Base-by-base conservation (phyloP, 1,139 yeast genomes). In the Diutina rugosa region DNA sequence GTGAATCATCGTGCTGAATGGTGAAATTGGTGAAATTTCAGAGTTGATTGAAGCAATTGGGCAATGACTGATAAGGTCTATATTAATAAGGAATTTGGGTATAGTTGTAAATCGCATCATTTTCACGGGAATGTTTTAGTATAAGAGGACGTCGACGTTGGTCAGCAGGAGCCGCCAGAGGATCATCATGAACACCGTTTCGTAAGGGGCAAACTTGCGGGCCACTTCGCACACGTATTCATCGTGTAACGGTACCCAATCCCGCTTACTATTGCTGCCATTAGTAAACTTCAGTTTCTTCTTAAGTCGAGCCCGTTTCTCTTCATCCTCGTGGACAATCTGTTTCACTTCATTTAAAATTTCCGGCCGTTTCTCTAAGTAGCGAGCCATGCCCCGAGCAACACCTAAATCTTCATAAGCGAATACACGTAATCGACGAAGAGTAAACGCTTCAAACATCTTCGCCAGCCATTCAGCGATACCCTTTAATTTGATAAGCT, bases 381-480 rank as follows among this genome's bases (percentile, higher is more conserved):
- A 90, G 46, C 76, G 69, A 0, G 90, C 79, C 59, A 85, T 80
- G 0, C 97, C 97, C 61, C 95, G 73, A 47, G 93, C 91, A 1
- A 90, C 80, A 1, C 97, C 97, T 57, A 90, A 72, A 69, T 91
- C 97, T 45, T 85, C 90, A 14, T 81, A 74, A 2, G 95, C 87
- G 67, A 89, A 88, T 0, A 88, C 81, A 65, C 90, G 85, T 65
- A 80, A 66, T 58, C 87, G 77, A 41, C 77, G 77, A 54, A 90
- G 70, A 0, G 87, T 86, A 65, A 90, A 89, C 26, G 85, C 67
- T 18, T 87, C 71, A 69, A 90, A 90, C 97, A 90, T 90, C 58
- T 86, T 87, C 0, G 95, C 95, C 9, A 91, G 83, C 98, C 98
- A 90, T 1, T 82, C 80, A 0, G 97, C 97, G 44, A 90, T 80